Evolutionary conservation across 2,329 filamentous ascomycete genomes (phyloP), one percentile per base, ranked within the genome.

Genomic region (Exophiala calicioides): DNA sequence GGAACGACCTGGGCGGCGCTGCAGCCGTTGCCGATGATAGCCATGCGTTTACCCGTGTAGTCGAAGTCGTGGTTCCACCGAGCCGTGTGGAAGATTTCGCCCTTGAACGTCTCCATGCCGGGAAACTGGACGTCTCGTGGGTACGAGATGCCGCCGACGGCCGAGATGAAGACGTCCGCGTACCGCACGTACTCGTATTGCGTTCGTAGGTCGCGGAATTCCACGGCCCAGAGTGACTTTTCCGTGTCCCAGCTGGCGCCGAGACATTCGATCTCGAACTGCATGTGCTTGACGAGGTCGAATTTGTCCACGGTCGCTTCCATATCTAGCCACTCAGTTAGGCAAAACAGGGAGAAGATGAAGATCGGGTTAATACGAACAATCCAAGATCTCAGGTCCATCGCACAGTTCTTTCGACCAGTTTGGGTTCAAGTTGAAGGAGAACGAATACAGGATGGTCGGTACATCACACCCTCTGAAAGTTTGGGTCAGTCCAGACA

Each of bases 1-100:
- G 79, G 78, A 4, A 82, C 73, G 18, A 81, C 69, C 53, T 82
- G 79, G n/a, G 76, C 74, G 2, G 78, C 77, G 56, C 71, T 76
- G 58, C 78, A 81, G 12, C 79, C 79, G 2, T 76, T 79, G 3
- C 79, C 79, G 35, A 82, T 61, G 4, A 81, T 74, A 6, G 81
- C 66, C 1, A 82, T 73, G 52, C 80, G 67, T 57, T 81, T 81
- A 45, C 71, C 71, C 5, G 67, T 66, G 12, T 80, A 64, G 46
- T 80, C 32, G 15, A 44, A 26, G 3, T 65, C 66, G 13, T 74
- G 64, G 40, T 77, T 68, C 79, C 78, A 81, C 39, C 75, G 63
- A 4, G 79, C 77, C 1, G 78, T 78, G 53, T 82, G 79, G 47
- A 80, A 77, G 24, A 79, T 68, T n/a, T 70, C 61, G 3, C 79